phyloP scores from a whole-genome alignment of 2,329 filamentous ascomycete genomes.

The Cladosporium sp. region DNA sequence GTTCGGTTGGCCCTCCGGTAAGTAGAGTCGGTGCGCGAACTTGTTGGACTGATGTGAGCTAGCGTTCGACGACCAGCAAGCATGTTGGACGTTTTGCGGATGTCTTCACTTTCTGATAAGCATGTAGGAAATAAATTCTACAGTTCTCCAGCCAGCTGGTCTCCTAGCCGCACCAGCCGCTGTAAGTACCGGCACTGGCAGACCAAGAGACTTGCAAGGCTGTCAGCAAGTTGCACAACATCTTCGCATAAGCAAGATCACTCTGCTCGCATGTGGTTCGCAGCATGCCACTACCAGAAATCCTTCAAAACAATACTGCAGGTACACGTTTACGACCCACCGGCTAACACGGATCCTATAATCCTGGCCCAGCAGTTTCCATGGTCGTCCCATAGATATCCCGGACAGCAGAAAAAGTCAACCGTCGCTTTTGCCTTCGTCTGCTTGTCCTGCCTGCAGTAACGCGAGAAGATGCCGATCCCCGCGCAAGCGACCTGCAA shows the following conservation, averaged over 20 bases:
- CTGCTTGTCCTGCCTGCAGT: neutral
- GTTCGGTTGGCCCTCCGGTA: conserved; percentile 1
- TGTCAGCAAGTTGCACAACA: neutral
- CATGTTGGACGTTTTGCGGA: neutral
- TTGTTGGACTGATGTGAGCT: neutral
- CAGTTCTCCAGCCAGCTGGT: no score
- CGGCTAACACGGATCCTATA: neutral
- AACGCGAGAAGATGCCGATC: neutral
- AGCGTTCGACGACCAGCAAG: neutral
- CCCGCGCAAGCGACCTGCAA: conserved; percentile 10
- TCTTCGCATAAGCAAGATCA: conserved; percentile 1
- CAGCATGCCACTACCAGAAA: neutral
- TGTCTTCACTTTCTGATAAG: neutral
- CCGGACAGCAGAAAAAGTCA: neutral
- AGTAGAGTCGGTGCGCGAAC: neutral
- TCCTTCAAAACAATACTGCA: neutral
- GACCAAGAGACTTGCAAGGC: neutral
- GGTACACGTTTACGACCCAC: conserved; percentile 1
- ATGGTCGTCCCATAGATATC: neutral
- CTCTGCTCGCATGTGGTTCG: neutral
- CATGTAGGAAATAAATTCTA: neutral
- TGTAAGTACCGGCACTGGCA: neutral
- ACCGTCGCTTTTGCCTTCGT: neutral
- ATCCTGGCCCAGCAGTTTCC: neutral
- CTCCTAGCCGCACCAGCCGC: neutral